phyloP scores from a whole-genome alignment of 2,329 filamentous ascomycete species.

The Acrocalymma vagum region DNA sequence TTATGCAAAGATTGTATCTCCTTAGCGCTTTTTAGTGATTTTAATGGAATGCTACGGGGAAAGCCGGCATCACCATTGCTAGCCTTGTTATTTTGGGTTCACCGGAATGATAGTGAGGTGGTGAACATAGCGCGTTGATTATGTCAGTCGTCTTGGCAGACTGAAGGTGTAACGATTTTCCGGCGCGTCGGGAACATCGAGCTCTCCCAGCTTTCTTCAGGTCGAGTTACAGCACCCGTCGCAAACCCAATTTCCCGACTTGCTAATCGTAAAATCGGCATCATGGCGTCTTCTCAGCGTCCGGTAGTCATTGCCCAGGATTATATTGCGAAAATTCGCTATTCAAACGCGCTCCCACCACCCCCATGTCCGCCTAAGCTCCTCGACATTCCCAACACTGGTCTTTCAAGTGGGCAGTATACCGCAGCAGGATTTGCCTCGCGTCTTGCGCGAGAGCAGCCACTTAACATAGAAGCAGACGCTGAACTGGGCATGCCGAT shows the following conservation, averaged over 20 bases:
- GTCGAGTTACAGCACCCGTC: constrained; percentile 14
- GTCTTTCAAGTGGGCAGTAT: constrained; percentile 85
- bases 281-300: constrained; percentile 35
- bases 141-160: constrained; percentile 25
- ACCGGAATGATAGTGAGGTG: constrained; percentile 1
- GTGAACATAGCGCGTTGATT: constrained; percentile 8
- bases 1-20: constrained; percentile 10
- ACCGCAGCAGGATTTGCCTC: constrained; percentile 91
- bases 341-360: constrained; percentile 93
- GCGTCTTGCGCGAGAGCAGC: constrained; percentile 87
- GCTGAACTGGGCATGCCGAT: constrained; percentile 98
- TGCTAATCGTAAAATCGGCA: constrained; percentile 12
- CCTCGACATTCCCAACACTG: constrained; percentile 94
- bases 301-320: constrained; percentile 76
- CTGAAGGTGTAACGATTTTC: constrained; percentile 23
- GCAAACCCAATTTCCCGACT: constrained; percentile 10
- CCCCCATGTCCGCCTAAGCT: constrained; percentile 95
- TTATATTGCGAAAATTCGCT: constrained; percentile 95
- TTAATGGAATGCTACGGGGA: too few species aligned
- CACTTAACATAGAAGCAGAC: constrained; percentile 95
- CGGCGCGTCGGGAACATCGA: constrained; percentile 30
- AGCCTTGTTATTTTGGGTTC: neutral
- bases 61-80: too few species aligned
- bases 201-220: constrained; percentile 38
- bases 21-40: neutral